A percentile compares a stretch with the other conserved stretches of the same genome.
Conservation (phyloP, 179 eudicot species). For the Amaranthus tricolor region DNA sequence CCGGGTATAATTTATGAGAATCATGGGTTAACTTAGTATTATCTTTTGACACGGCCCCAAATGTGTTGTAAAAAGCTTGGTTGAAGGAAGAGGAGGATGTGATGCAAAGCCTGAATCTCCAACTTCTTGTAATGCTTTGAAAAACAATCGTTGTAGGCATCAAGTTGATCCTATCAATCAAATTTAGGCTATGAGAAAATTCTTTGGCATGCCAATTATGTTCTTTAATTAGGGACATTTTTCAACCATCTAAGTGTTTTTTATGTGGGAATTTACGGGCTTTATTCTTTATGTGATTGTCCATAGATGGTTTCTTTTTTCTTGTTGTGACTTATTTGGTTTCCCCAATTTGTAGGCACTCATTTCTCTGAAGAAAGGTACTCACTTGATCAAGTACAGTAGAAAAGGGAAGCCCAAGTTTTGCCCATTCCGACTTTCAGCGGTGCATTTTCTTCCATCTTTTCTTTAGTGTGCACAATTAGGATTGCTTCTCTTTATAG, state of each 20-base stretch:
- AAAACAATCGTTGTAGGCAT: too few species aligned
- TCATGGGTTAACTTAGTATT: too few species aligned
- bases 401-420: slow-evolving; percentile 87
- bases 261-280: not conserved
- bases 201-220: too few species aligned
- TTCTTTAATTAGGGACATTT: too few species aligned
- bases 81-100: too few species aligned
- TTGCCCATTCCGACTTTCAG: slow-evolving; percentile 77
- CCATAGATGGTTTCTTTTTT: not conserved
- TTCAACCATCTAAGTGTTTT: slow-evolving; percentile 43
- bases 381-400: slow-evolving; percentile 80
- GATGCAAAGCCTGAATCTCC: too few species aligned
- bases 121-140: too few species aligned
- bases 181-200: too few species aligned
- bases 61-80: too few species aligned
- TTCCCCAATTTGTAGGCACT: slow-evolving; percentile 46
- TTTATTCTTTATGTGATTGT: not conserved
- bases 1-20: too few species aligned
- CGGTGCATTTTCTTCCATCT: slow-evolving; percentile 39
- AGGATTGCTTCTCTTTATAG: not conserved
- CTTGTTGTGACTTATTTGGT: not conserved
- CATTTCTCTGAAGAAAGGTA: slow-evolving; percentile 74
- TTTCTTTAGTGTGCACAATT: not conserved
- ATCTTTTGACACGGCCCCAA: too few species aligned
- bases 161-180: too few species aligned